Evolutionary conservation across 352 stramenopile species (phyloP).

Genomic region (Phytopythium boreale): DNA sequence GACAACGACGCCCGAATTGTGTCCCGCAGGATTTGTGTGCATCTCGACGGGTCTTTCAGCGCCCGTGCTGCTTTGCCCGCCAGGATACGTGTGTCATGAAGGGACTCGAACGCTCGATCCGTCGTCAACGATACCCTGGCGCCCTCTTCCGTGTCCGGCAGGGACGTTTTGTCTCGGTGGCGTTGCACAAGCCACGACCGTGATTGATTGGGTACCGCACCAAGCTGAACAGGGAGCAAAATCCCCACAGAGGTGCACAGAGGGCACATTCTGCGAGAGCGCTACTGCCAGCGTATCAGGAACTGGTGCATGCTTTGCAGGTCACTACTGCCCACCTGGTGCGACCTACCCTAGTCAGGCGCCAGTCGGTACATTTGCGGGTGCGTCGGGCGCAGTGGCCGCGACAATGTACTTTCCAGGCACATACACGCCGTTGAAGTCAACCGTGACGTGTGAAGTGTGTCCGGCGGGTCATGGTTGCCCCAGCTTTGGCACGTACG

Average conservation of each 20-base stretch:
- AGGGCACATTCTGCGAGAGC: constrained; percentile 94
- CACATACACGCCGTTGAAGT: constrained; percentile 93
- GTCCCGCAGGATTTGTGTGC: constrained; percentile 95
- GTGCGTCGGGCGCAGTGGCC: constrained; percentile 84
- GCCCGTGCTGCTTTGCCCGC: constrained; percentile 90
- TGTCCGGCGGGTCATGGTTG: constrained; percentile 95
- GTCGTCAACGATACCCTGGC: constrained; percentile 62
- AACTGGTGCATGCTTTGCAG: constrained; percentile 88
- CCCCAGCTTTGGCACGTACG: constrained; percentile 94
- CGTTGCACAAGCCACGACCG: constrained; percentile 88
- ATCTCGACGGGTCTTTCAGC: constrained; percentile 88
- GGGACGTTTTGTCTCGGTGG: constrained; percentile 96
- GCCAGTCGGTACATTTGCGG: constrained; percentile 91
- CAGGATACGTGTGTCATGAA: constrained; percentile 92
- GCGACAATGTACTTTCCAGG: constrained; percentile 95
- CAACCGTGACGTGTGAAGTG: constrained; percentile 83
- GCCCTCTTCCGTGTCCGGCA: constrained; percentile 85
- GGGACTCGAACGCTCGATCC: constrained; percentile 92
- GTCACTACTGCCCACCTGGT: constrained; percentile 95
- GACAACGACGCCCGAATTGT: constrained; percentile 72
- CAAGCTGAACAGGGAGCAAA: constrained; percentile 68
- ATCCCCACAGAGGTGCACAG: constrained; percentile 91
- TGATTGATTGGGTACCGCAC: constrained; percentile 89
- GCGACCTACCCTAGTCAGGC: constrained; percentile 86
- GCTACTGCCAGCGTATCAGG: constrained; percentile 78